Evolutionary conservation across 2,329 filamentous ascomycete species (phyloP).

Genomic region (Tolypocladium sp.): DNA sequence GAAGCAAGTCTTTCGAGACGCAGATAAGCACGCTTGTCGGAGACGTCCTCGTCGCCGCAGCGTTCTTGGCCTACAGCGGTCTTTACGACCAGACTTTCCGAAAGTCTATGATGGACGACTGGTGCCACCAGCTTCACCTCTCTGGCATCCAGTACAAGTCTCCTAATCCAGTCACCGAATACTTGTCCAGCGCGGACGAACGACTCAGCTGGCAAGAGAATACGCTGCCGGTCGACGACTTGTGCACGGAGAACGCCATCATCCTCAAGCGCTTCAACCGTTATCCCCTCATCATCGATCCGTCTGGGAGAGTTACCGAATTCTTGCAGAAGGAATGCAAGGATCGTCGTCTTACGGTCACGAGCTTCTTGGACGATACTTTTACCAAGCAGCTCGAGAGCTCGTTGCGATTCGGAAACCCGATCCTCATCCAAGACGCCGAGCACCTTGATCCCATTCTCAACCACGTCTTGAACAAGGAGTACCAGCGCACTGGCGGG

Average conservation of each 20-base stretch:
- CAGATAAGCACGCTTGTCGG: conserved; percentile 95
- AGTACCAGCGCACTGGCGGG: conserved; percentile 96
- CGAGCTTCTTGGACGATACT: conserved; percentile 94
- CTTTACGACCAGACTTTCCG: conserved; percentile 97
- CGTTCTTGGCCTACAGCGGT: conserved; percentile 93
- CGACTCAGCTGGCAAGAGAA: conserved; percentile 92
- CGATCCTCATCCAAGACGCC: conserved; percentile 95
- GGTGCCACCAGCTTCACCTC: conserved; percentile 83
- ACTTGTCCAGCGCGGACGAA: conserved; percentile 92
- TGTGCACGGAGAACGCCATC: conserved; percentile 98
- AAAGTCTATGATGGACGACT: conserved; percentile 96
- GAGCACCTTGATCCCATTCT: conserved; percentile 95
- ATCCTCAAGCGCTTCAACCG: conserved; percentile 96
- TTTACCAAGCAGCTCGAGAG: conserved; percentile 98
- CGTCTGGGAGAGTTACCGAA: conserved; percentile 87
- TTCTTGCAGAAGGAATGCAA: conserved; percentile 94
- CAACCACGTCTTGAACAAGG: conserved; percentile 98
- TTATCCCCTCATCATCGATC: conserved; percentile 96
- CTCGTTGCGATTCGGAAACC: conserved; percentile 93
- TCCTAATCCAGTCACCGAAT: conserved; percentile 91
- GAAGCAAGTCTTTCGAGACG: conserved; percentile 95
- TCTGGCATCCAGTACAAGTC: conserved; percentile 93
- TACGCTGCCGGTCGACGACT: conserved; percentile 84
- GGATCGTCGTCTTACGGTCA: conserved; percentile 87
- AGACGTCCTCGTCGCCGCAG: conserved; percentile 91